Conservation (phyloP, 2,329 filamentous ascomycete genomes). For the Penicillium sp. region DNA sequence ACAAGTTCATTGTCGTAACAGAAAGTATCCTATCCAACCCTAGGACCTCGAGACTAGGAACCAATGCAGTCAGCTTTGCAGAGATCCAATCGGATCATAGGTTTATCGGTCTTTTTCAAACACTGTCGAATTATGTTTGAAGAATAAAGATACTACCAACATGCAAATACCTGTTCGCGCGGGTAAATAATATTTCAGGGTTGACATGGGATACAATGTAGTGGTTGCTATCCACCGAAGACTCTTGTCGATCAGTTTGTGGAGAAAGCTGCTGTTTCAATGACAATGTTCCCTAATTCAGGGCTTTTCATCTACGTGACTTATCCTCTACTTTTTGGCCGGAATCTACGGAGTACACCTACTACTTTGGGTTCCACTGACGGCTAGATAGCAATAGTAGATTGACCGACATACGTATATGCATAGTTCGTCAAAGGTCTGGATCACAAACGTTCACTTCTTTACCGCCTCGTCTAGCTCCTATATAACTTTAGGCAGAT, state of each 20-base stretch:
- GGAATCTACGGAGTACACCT: background rate
- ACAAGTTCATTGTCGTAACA: background rate
- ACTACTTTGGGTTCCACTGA: conserved; percentile 3
- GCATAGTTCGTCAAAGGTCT: background rate
- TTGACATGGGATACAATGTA: conserved; percentile 4
- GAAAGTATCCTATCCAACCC: background rate
- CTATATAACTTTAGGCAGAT: background rate
- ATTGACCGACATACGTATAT: background rate
- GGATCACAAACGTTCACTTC: too few relatives aligned
- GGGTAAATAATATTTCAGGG: background rate
- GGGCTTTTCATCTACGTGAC: background rate
- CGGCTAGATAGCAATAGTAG: background rate
- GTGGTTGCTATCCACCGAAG: conserved; percentile 7
- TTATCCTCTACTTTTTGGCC: conserved; percentile 2
- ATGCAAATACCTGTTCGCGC: conserved; percentile 9
- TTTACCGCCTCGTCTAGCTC: background rate
- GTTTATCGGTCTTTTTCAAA: background rate
- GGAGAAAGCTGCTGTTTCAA: conserved; percentile 1
- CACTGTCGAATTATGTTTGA: background rate
- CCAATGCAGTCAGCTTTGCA: background rate
- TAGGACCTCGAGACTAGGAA: background rate
- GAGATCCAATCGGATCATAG: background rate
- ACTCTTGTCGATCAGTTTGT: conserved; percentile 1
- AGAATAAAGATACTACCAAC: conserved; percentile 16
- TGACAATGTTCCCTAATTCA: conserved; percentile 3